These are phyloP conservation scores for Colletotrichum cordylinicola DNA, from an alignment of 2,329 filamentous ascomycete genomes.

Conservation along the genomic window DNA sequence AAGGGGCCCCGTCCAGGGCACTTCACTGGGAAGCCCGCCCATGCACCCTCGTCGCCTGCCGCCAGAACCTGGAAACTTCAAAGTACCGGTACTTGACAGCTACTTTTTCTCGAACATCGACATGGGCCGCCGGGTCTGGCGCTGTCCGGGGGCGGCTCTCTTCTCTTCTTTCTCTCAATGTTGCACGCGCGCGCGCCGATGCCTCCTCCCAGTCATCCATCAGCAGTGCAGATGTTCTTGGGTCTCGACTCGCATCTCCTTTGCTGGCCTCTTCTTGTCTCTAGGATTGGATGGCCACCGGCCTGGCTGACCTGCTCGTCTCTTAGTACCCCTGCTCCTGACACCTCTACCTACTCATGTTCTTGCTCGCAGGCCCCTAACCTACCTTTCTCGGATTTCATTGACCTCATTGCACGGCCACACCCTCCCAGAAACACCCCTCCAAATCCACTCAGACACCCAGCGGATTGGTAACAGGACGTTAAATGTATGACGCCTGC, in stretches of 20 bases:
- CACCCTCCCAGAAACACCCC: conserved; percentile 19
- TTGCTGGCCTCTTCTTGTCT: not conserved
- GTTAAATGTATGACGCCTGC: conserved; percentile 25
- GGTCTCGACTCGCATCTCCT: not conserved
- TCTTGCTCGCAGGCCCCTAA: not conserved
- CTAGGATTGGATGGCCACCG: not conserved
- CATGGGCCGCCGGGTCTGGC: conserved; percentile 15
- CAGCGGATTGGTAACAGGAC: conserved; percentile 21
- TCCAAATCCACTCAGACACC: conserved; percentile 11
- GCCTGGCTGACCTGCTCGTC: not conserved
- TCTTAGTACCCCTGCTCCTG: not conserved
- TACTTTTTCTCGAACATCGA: conserved; percentile 9
- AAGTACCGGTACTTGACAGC: conserved; percentile 17
- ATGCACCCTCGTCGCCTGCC: not conserved
- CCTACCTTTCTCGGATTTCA: conserved; percentile 7
- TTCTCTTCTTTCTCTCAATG: conserved; percentile 2
- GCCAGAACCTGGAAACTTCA: not conserved
- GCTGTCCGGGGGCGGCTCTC: conserved; percentile 14
- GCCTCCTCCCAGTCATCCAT: not conserved
- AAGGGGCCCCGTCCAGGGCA: conserved; percentile 18
- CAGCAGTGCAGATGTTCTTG: not conserved
- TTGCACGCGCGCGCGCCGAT: not conserved
- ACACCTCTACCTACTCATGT: not conserved
- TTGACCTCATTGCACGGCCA: conserved; percentile 23
- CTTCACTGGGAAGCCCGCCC: not conserved